phyloP scores from a whole-genome alignment of 1,284 basidiomycete species.

The Phellopilus nigrolimitatus region DNA sequence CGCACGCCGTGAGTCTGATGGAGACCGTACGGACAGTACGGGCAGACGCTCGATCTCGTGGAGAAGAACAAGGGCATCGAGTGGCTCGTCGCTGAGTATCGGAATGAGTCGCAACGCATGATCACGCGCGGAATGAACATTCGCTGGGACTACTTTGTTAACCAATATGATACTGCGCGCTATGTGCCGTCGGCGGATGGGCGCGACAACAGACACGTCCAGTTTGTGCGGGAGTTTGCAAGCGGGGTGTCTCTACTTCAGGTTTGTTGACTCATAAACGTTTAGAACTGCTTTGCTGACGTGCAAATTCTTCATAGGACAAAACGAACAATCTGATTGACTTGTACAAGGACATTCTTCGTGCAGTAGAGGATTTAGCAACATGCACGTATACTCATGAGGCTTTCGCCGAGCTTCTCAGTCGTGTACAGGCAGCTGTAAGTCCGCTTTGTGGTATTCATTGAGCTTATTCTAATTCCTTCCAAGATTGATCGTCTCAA shows the following conservation, averaged over 20 bases:
- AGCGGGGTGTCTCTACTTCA: conserved; percentile 86
- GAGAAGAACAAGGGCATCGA: conserved; percentile 88
- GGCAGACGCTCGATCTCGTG: conserved; percentile 88
- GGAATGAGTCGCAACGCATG: conserved; percentile 89
- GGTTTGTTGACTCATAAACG: conserved; percentile 36
- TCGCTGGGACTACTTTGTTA: conserved; percentile 96
- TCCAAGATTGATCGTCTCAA: conserved; percentile 96
- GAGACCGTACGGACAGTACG: conserved; percentile 96
- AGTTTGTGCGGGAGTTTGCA: conserved; percentile 94
- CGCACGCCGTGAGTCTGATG: conserved; percentile 97
- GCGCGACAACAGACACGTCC: conserved; percentile 84
- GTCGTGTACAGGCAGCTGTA: conserved; percentile 83
- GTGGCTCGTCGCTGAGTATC: conserved; percentile 89
- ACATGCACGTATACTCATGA: conserved; percentile 84
- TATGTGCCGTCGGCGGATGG: conserved; percentile 69
- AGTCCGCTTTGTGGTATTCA: conserved; percentile 26
- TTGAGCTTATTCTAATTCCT: neutral
- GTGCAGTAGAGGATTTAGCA: conserved; percentile 81
- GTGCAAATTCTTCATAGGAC: conserved; percentile 75
- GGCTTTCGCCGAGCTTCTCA: conserved; percentile 75
- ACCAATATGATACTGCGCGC: conserved; percentile 80
- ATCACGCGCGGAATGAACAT: conserved; percentile 89
- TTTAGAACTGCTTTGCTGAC: conserved; percentile 89
- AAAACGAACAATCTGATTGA: conserved; percentile 94
- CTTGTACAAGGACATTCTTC: conserved; percentile 81